Conservation (phyloP, 176 grass and related monocot genomes). For the Lolium rigidum region DNA sequence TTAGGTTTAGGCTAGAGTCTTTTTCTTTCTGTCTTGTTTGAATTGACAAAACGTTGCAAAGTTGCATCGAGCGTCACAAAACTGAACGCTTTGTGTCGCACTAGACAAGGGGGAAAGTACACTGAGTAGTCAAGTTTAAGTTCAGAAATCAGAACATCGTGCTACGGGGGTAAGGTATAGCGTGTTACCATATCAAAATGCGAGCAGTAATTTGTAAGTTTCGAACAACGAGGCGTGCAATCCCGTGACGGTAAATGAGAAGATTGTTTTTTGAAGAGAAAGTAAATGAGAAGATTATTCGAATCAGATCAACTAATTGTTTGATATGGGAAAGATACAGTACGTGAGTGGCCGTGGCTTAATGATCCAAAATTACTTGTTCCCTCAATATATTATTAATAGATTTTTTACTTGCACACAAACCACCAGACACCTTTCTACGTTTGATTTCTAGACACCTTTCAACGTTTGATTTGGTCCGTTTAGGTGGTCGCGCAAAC, state of each 20-base stretch:
- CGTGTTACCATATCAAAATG: not conserved
- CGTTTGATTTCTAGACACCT: no score
- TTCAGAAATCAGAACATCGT: not conserved
- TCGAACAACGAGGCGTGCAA: not conserved
- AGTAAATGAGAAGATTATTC: not conserved
- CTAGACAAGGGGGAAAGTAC: not conserved
- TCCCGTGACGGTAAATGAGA: not conserved
- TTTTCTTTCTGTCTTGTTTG: slow-evolving; percentile 3
- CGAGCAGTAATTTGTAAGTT: not conserved
- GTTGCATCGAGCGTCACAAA: slow-evolving; percentile 47
- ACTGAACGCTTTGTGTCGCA: not conserved
- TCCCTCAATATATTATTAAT: not conserved
- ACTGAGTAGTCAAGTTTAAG: not conserved
- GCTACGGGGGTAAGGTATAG: not conserved
- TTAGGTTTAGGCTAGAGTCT: not conserved
- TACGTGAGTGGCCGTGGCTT: not conserved
- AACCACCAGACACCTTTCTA: no score
- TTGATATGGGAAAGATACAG: not conserved
- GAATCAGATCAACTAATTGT: not conserved
- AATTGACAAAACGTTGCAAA: slow-evolving; percentile 26
- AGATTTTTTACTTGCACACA: no score
- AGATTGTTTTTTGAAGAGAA: not conserved
- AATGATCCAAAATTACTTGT: not conserved
- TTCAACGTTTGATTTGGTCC: no score
- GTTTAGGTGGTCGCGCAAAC: no score